Percentiles rank a stretch among this genome's conserved stretches.
Evolutionary conservation across 2,329 filamentous ascomycete species (phyloP).

Genomic region (Fusarium nygamai): DNA sequence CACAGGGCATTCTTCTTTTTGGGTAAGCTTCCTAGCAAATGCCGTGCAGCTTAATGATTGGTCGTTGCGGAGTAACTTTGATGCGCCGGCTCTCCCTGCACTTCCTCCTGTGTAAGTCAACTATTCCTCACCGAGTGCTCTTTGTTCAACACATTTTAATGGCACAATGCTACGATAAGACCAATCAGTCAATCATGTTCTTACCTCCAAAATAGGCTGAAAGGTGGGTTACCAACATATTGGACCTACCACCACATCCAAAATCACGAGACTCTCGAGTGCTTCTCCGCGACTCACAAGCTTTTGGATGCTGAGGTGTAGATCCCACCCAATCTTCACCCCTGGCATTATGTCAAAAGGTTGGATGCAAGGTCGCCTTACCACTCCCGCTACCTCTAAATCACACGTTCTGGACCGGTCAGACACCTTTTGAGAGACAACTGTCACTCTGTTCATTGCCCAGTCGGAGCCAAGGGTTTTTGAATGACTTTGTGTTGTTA

Average conservation of each 20-base stretch:
- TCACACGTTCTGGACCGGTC: conserved; percentile 36
- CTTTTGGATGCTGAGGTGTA: not conserved
- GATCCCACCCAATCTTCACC: conserved; percentile 28
- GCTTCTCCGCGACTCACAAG: conserved; percentile 14
- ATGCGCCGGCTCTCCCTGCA: conserved; percentile 8
- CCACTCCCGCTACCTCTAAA: conserved; percentile 17
- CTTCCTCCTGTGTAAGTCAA: conserved; percentile 29
- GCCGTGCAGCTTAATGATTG: conserved; percentile 1
- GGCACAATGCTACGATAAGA: conserved; percentile 24
- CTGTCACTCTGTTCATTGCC: conserved; percentile 25
- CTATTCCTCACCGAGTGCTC: conserved; percentile 28
- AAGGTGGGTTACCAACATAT: conserved; percentile 10
- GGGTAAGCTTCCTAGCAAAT: not conserved
- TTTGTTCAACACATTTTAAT: conserved; percentile 25
- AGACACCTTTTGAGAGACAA: conserved; percentile 21
- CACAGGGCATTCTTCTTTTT: not conserved
- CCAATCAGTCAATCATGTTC: conserved; percentile 17
- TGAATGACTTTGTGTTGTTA: conserved; percentile 5
- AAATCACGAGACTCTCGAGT: conserved; percentile 24
- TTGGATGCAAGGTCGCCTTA: conserved; percentile 29
- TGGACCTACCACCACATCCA: conserved; percentile 1
- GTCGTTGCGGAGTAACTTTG: conserved; percentile 26
- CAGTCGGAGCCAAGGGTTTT: not conserved
- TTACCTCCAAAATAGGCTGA: conserved; percentile 1
- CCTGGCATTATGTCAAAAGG: conserved; percentile 19